Conservation (phyloP, 345 rosid species). For the Populus ilicifolia region DNA sequence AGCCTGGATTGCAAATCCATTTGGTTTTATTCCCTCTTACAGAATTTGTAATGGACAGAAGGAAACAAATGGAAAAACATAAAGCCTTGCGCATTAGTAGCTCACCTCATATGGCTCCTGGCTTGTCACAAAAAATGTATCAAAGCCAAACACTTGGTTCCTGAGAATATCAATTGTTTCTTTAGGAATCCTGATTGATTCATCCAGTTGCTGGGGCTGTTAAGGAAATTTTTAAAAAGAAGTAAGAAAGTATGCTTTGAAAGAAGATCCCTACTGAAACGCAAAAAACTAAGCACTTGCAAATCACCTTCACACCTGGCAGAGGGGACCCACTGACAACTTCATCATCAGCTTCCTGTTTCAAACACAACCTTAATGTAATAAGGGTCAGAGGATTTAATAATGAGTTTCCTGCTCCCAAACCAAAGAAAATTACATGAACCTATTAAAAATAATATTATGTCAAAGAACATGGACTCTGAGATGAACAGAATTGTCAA, state of each 20-base stretch:
- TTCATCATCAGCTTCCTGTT: constrained; percentile 62
- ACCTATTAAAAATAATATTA: not conserved
- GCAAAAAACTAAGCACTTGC: constrained; percentile 15
- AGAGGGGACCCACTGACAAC: constrained; percentile 84
- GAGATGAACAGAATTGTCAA: not conserved
- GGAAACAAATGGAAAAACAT: not conserved
- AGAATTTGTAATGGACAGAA: not conserved
- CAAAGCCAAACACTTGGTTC: constrained; percentile 94
- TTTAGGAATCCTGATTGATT: constrained; percentile 71
- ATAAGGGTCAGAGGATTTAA: constrained; percentile 11
- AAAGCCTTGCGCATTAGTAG: not conserved
- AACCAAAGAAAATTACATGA: not conserved
- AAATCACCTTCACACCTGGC: constrained; percentile 94
- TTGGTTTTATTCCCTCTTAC: constrained; percentile 3
- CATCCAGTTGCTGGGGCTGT: constrained; percentile 78
- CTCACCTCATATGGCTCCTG: constrained; percentile 97
- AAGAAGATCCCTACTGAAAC: constrained; percentile 8
- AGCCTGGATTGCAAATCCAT: not conserved
- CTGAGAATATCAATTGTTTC: constrained; percentile 73
- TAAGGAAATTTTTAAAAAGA: constrained; percentile 22
- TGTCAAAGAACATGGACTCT: not conserved
- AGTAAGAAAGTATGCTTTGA: constrained; percentile 16
- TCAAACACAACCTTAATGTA: constrained; percentile 24
- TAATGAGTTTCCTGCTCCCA: not conserved
- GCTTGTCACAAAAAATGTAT: constrained; percentile 89